Evolutionary conservation across 2,329 filamentous ascomycete genomes (phyloP).

Genomic region (Calonectria pseudoturangicola): DNA sequence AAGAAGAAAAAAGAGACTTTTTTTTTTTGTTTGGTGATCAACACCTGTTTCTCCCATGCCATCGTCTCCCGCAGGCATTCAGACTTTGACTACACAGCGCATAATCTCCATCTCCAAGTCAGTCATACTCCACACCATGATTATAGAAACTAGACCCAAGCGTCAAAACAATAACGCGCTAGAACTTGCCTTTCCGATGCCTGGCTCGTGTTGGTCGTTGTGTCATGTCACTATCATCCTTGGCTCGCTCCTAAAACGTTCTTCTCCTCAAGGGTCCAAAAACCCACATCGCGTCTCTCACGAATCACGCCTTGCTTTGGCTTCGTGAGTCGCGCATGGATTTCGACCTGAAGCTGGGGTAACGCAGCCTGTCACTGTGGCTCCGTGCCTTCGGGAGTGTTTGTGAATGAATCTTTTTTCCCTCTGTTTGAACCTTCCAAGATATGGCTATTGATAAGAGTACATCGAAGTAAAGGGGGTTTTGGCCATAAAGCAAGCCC

Average conservation of each 20-base stretch:
- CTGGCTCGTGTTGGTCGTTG: slow-evolving; percentile 16
- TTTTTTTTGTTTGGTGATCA: neutral
- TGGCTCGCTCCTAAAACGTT: slow-evolving; percentile 25
- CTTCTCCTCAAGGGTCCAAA: slow-evolving; percentile 10
- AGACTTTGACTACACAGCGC: slow-evolving; percentile 3
- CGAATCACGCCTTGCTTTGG: slow-evolving; percentile 23
- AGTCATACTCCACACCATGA: neutral
- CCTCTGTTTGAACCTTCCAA: slow-evolving; percentile 21
- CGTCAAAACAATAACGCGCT: neutral
- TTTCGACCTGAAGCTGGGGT: neutral
- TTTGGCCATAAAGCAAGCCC: slow-evolving; percentile 20
- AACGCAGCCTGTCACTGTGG: slow-evolving; percentile 1
- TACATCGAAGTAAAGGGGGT: slow-evolving; percentile 23
- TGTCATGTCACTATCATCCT: slow-evolving; percentile 11
- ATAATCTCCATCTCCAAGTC: neutral
- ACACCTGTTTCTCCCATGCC: neutral
- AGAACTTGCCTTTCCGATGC: neutral
- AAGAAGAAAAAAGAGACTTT: neutral
- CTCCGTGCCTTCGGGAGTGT: neutral
- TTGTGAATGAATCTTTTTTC: slow-evolving; percentile 32
- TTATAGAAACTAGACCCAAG: neutral
- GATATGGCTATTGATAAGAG: slow-evolving; percentile 7
- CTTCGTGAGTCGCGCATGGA: neutral
- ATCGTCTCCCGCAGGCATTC: neutral
- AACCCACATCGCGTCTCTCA: slow-evolving; percentile 20